Conservation (phyloP, 139 green algal genomes). For the Chlorella sp. region DNA sequence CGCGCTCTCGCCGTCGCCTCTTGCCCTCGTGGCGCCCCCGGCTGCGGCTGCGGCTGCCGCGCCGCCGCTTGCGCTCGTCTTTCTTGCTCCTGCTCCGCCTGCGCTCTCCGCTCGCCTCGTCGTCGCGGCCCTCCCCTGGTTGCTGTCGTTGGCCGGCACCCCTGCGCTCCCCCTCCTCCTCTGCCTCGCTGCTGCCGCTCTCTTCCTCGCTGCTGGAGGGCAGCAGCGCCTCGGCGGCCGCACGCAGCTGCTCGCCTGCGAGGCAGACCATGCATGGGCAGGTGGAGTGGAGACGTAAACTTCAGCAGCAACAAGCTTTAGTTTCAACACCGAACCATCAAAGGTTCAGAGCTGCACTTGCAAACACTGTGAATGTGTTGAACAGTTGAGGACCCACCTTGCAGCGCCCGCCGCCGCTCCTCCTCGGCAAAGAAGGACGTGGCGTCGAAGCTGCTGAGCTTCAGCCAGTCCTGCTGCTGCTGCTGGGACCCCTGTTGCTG, state of each 20-base stretch:
- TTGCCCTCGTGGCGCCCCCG: constrained; percentile 1
- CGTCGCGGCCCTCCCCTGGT: background rate
- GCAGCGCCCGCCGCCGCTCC: background rate
- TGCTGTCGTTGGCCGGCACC: background rate
- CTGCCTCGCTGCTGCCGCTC: constrained; percentile 1
- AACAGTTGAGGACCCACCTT: no score
- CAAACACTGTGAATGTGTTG: no score
- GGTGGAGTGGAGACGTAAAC: background rate
- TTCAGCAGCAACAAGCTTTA: background rate
- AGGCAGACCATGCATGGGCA: background rate
- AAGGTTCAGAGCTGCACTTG: no score
- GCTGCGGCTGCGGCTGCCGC: constrained; percentile 19
- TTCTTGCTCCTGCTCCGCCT: background rate
- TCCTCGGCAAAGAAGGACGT: constrained; percentile 24
- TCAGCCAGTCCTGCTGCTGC: constrained; percentile 17
- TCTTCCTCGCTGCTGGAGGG: constrained; percentile 28
- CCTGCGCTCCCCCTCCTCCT: background rate
- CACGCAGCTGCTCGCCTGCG: constrained; percentile 31
- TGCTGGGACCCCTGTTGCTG: no score
- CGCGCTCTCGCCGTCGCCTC: constrained; percentile 5
- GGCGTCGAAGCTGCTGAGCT: constrained; percentile 26
- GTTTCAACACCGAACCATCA: background rate
- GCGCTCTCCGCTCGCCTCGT: constrained; percentile 3
- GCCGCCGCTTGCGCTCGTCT: constrained; percentile 2
- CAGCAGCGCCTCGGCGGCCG: constrained; percentile 25